These are phyloP conservation scores for Backusella parvicylindrica DNA, from an alignment of 192 early-diverging fungal species.

Conservation along the genomic window DNA sequence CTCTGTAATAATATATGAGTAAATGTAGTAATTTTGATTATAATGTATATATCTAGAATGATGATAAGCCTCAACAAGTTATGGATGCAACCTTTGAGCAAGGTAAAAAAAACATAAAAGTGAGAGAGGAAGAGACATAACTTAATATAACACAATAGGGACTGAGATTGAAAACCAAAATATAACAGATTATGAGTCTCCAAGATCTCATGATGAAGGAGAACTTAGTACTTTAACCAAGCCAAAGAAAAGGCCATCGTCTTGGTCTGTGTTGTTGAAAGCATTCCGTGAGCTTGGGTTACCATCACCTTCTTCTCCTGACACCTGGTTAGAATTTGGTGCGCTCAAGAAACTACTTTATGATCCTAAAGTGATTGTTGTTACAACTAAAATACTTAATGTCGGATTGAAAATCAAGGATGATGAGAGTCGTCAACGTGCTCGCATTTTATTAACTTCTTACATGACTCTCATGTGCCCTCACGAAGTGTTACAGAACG, in stretches of 20 bases:
- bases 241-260: not conserved
- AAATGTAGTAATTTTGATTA: not conserved
- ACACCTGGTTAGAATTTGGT: constrained; percentile 26
- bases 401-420: constrained; percentile 23
- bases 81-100: not conserved
- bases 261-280: constrained; percentile 6
- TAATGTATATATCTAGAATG: not conserved
- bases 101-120: not conserved
- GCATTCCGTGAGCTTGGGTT: constrained; percentile 15
- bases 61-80: not conserved
- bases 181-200: not conserved
- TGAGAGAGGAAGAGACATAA: not conserved
- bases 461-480: constrained; percentile 73
- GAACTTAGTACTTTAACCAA: not conserved
- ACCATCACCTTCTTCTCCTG: not conserved
- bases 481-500: constrained; percentile 50
- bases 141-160: not conserved
- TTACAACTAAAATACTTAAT: constrained; percentile 36
- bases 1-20: not conserved
- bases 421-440: constrained; percentile 42
- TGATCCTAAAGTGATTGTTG: constrained; percentile 32
- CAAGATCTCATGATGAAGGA: not conserved
- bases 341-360: constrained; percentile 28
- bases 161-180: not conserved
- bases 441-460: constrained; percentile 65